Percentiles rank a stretch among this genome's conserved stretches.
These are phyloP conservation scores for Penicillium corylophilum DNA, from an alignment of 2,329 filamentous ascomycete genomes.

Conservation along the genomic window DNA sequence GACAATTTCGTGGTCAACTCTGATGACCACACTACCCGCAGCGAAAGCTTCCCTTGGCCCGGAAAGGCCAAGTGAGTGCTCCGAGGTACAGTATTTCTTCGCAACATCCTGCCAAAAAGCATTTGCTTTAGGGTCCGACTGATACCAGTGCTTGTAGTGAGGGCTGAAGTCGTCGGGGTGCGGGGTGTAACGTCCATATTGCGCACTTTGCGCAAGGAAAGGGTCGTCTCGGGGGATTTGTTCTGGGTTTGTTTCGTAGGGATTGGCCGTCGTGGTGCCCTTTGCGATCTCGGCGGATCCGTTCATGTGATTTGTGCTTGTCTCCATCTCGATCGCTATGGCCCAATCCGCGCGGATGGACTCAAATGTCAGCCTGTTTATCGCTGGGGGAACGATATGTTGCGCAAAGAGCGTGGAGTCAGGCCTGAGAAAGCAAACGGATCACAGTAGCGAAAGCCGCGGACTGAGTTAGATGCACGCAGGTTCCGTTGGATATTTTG, in stretches of 20 bases:
- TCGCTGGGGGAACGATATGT: background rate
- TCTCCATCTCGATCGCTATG: conserved; percentile 26
- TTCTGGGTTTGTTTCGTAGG: conserved; percentile 37
- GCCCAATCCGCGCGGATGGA: background rate
- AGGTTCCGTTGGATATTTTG: conserved; percentile 9
- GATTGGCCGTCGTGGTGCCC: conserved; percentile 21
- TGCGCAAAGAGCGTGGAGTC: background rate
- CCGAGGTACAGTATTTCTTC: conserved; percentile 29
- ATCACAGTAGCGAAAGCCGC: conserved; percentile 10
- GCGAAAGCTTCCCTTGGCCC: conserved; percentile 36
- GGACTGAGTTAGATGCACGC: conserved; percentile 19
- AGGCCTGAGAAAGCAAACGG: background rate
- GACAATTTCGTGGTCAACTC: conserved; percentile 33
- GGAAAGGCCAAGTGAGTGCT: conserved; percentile 32
- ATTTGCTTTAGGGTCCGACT: conserved; percentile 28
- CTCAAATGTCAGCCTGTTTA: background rate
- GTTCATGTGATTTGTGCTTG: conserved; percentile 23
- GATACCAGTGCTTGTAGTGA: conserved; percentile 33
- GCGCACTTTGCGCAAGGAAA: conserved; percentile 32
- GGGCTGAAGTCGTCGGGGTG: conserved; percentile 38
- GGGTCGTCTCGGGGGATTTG: conserved; percentile 34
- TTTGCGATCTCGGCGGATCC: conserved; percentile 14
- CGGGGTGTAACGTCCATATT: conserved; percentile 38
- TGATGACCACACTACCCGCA: conserved; percentile 38
- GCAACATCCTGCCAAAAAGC: conserved; percentile 39